Evolutionary conservation across 2,329 filamentous ascomycete species (phyloP), one percentile per base, ranked within the genome.

Genomic region (Microsporum ferrugineum): DNA sequence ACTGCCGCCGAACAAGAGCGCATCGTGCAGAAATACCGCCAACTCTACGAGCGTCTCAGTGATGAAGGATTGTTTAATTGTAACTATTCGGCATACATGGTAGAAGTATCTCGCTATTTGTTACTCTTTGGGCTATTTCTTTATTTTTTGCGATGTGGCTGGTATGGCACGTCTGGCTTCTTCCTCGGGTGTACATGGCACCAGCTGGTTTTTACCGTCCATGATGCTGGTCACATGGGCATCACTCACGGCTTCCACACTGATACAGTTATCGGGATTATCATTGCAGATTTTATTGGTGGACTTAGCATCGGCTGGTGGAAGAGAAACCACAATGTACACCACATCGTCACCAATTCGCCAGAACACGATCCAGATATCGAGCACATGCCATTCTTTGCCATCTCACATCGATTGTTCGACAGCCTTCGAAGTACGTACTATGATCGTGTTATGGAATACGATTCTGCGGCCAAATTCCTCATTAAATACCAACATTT

Each of bases 331-430:
- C 92, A 97, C 75, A 97, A 97, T 70, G 91, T 96, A 6, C 92
- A 97, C 71, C 92, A 97, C 70, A 91, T 97, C 67, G 88, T 97
- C 59, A 97, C 94, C 17, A 97, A 97, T 73, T 88, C 88, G 49
- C 89, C 91, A 12, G 94, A 96, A 73, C 92, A 97, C 71, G 92
- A 97, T 71, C 92, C 94, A 0, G 92, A 97, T 71, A 97, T 96
- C 67, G 85, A 92, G 71, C 88, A 96, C 72, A 83, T 95, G 74
- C 91, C 91, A 2, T 87, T 96, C 71, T 90, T 96, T 71, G 89
- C 90, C 63, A 84, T 94, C 34, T 91, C 88, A 1, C 90, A 95
- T 68, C 84, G 89, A 29, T 87, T 94, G 68, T 82, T 95, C 59
- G 79, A 80, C 43, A 87, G 79, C 62, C 77, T 96, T 56, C 81